Evolutionary conservation across 805 yeast genomes (phyloP), one percentile per base, ranked within the genome.

Genomic region (Kluyveromyces starmeri): DNA sequence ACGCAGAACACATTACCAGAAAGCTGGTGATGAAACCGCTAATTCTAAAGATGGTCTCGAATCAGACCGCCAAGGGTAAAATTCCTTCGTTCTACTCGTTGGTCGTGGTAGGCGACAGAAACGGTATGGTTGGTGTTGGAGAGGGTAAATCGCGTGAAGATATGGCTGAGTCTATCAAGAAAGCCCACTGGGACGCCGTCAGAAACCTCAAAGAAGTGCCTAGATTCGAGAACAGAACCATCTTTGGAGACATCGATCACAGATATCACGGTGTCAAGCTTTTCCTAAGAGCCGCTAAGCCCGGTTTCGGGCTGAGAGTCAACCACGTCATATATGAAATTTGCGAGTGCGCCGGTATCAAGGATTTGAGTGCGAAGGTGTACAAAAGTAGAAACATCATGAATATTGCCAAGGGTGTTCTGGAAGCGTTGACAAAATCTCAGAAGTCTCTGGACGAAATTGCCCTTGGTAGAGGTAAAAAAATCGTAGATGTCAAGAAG

Each of bases 51-150:
- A 67, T 83, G 34, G 97, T 89, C 17, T 77, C 86, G 36, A 84
- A 85, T 55, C 94, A 85, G 68, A 89, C 96, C 2, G 77, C 85
- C 25, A 83, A 84, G 66, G 96, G 96, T 57, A 86, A 85, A 56
- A 83, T 83, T 44, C 75, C 80, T 34, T 73, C 84, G 25, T 79
- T 75, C 57, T 89, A 83, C 59, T 81, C 86, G 0, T 59, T 92
- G 43, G 89, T 86, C 10, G 82, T 86, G 23, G 96, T 83, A 11
- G 98, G 98, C 31, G 95, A 92, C 60, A 72, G 78, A 36, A 82
- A 83, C 44, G 98, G 98, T 44, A 82, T 85, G 80, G 68, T 92
- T 40, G 97, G 97, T 23, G 66, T 88, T 32, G 98, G 97, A 32
- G 94, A 86, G 59, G 98, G 97, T 42, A 84, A 83, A 53, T 89